Evolutionary conservation across 164 flowering plant genomes (phyloP).

Genomic region (Liquidambar formosana): DNA sequence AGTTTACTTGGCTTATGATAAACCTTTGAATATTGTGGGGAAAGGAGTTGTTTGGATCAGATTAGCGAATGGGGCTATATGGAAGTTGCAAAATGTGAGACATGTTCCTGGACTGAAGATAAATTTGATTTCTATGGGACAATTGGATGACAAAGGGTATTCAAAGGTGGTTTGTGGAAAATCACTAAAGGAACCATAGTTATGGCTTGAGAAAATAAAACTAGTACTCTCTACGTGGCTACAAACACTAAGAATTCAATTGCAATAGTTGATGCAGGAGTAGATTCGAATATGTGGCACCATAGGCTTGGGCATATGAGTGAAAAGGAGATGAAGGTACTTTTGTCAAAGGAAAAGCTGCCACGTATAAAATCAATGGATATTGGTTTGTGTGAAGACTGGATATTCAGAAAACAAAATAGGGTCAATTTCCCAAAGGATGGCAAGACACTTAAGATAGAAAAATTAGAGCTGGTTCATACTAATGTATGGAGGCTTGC

Average conservation of each 20-base stretch:
- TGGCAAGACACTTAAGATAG: not conserved
- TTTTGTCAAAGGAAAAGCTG: not conserved
- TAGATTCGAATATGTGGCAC: not conserved
- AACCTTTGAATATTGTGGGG: constrained; percentile 6
- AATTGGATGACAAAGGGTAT: not conserved
- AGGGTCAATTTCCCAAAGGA: not conserved
- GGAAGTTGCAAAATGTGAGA: not conserved
- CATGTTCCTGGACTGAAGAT: constrained; percentile 1
- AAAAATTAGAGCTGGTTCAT: not conserved
- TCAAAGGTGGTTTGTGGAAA: not conserved
- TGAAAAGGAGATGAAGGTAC: not conserved
- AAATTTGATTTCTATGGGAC: constrained; percentile 4
- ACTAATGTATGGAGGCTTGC: not conserved
- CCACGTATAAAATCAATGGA: not conserved
- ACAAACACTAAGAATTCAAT: too few relatives aligned
- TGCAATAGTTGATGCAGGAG: too few relatives aligned
- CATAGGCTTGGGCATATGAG: not conserved
- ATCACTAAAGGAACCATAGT: not conserved
- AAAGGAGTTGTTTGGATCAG: constrained; percentile 1
- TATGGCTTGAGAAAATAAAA: not conserved
- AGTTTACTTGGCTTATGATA: constrained; percentile 7
- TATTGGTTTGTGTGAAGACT: not conserved
- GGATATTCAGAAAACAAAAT: not conserved
- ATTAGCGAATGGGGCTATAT: not conserved
- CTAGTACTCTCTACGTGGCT: too few relatives aligned